Percentiles rank a stretch among this genome's conserved stretches.
These are phyloP conservation scores for Fusarium veterinarium DNA, from an alignment of 2,329 filamentous ascomycete species.

Conservation along the genomic window DNA sequence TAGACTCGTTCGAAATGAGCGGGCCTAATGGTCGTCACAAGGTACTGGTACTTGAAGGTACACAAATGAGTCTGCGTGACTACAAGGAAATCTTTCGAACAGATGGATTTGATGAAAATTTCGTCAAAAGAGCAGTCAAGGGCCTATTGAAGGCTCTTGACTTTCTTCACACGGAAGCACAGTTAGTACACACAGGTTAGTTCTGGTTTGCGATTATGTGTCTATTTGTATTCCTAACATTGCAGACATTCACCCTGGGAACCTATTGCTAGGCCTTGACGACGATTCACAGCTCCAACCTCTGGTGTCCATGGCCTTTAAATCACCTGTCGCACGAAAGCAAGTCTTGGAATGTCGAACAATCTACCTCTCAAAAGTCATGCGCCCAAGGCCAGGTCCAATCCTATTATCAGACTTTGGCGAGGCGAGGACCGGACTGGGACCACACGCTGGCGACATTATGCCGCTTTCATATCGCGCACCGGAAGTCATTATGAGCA, in stretches of 20 bases:
- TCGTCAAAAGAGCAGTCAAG: constrained; percentile 47
- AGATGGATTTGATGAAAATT: constrained; percentile 37
- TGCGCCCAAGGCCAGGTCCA: constrained; percentile 40
- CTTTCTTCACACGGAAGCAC: constrained; percentile 50
- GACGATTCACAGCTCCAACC: constrained; percentile 39
- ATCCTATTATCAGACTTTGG: constrained; percentile 47
- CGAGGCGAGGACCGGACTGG: constrained; percentile 40
- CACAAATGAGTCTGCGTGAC: constrained; percentile 49
- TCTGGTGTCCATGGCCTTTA: constrained; percentile 40
- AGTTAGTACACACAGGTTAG: constrained; percentile 50
- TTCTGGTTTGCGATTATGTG: background rate
- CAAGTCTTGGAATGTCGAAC: constrained; percentile 20
- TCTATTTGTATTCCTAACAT: no score
- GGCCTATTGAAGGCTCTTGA: constrained; percentile 50
- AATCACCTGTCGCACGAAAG: constrained; percentile 43
- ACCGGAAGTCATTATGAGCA: constrained; percentile 39
- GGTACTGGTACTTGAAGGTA: constrained; percentile 35
- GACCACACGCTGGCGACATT: constrained; percentile 45
- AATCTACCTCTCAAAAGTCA: constrained; percentile 40
- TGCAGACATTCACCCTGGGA: constrained; percentile 44
- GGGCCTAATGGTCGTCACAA: constrained; percentile 2
- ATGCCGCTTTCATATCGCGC: constrained; percentile 44
- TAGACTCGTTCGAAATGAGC: constrained; percentile 35
- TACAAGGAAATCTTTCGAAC: constrained; percentile 45
- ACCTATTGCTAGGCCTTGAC: constrained; percentile 38